Conservation (phyloP, 495 filamentous ascomycete genomes). For the Cetradonia linearis region DNA sequence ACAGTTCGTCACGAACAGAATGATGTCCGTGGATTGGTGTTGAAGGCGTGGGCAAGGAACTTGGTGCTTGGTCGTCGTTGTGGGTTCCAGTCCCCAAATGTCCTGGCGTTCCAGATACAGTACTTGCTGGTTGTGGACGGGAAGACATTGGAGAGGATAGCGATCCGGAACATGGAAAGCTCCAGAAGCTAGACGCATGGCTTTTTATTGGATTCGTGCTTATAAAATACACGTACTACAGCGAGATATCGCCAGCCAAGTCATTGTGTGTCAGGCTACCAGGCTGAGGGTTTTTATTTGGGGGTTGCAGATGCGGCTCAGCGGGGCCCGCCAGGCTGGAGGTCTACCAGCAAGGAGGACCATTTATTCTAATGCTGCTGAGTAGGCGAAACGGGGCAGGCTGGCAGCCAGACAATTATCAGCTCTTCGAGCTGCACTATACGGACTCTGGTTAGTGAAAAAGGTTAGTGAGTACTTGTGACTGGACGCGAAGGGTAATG, state of each 20-base stretch:
- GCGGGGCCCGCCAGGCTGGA: neutral
- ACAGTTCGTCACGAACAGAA: neutral
- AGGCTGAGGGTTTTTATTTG: neutral
- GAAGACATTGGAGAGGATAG: neutral
- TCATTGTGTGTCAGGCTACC: neutral
- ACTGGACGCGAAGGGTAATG: neutral
- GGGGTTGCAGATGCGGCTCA: constrained; percentile 7
- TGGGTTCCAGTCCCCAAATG: neutral
- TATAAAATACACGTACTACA: neutral
- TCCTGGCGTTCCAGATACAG: neutral
- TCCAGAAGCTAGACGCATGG: neutral
- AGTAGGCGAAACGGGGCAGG: neutral
- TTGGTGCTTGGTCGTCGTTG: neutral
- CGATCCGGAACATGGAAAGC: neutral
- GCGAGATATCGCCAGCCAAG: neutral
- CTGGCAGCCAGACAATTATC: neutral
- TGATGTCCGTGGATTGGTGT: neutral
- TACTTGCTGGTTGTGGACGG: neutral
- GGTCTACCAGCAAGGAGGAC: neutral
- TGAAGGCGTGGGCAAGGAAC: neutral
- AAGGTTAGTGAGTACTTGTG: neutral
- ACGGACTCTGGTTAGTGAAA: neutral
- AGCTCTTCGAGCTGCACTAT: neutral
- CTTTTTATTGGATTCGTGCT: neutral
- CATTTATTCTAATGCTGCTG: neutral